Percentiles rank a stretch among this genome's conserved stretches.
phyloP scores from a whole-genome alignment of 2,329 filamentous ascomycete species.

The Alternaria dauci region DNA sequence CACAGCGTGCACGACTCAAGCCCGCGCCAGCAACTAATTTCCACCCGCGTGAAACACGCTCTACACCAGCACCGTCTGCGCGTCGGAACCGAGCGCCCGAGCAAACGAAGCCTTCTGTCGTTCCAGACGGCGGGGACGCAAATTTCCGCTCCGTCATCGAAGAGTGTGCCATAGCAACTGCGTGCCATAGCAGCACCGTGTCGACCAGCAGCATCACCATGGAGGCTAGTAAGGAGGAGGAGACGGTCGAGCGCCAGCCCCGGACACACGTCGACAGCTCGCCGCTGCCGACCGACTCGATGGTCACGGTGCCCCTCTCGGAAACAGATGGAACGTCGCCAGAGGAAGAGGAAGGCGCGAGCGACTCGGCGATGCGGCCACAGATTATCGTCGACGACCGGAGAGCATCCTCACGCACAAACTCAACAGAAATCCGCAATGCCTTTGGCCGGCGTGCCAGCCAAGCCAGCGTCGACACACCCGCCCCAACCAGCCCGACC shows the following conservation, averaged over 20 bases:
- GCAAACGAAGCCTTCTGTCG: slow-evolving; percentile 6
- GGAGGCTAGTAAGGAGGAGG: slow-evolving; percentile 20
- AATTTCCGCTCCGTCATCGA: slow-evolving; percentile 5
- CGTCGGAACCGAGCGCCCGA: slow-evolving; percentile 17
- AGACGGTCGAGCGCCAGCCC: slow-evolving; percentile 30
- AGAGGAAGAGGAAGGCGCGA: slow-evolving; percentile 34
- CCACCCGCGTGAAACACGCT: slow-evolving; percentile 33
- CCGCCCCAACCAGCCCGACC: slow-evolving; percentile 37
- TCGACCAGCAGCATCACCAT: slow-evolving; percentile 22
- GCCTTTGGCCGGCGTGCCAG: slow-evolving; percentile 41
- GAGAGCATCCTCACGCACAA: slow-evolving; percentile 42
- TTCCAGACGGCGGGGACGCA: slow-evolving; percentile 8
- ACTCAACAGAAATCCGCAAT: slow-evolving; percentile 45
- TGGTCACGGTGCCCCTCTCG: slow-evolving; percentile 79
- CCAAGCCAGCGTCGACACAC: slow-evolving; percentile 27
- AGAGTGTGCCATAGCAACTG: background rate
- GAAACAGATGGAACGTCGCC: slow-evolving; percentile 62
- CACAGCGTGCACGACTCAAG: slow-evolving; percentile 6
- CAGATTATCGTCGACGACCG: slow-evolving; percentile 45
- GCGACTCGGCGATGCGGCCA: slow-evolving; percentile 27
- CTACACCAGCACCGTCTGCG: slow-evolving; percentile 30
- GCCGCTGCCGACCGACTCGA: slow-evolving; percentile 67
- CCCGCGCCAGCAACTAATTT: slow-evolving; percentile 14
- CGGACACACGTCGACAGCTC: slow-evolving; percentile 39
- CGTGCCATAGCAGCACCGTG: background rate